Conservation (phyloP, 2,329 filamentous ascomycete genomes). For the Fusarium papillatum region DNA sequence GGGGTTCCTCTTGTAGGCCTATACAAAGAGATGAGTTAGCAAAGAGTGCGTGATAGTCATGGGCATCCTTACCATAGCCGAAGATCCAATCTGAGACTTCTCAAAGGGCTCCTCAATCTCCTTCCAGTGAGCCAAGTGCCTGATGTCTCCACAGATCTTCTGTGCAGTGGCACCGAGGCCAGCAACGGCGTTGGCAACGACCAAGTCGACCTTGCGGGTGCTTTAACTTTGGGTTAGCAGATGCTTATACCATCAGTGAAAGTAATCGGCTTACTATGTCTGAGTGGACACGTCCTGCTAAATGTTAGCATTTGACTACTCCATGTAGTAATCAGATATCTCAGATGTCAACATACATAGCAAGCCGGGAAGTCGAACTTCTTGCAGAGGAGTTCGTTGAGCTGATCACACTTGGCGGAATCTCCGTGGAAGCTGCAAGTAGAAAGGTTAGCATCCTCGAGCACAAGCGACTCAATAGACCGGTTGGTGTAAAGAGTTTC, state of each 20-base stretch:
- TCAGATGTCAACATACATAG: constrained; percentile 48
- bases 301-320: background rate
- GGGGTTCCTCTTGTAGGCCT: constrained; percentile 14
- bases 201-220: constrained; percentile 85
- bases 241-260: background rate
- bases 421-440: constrained; percentile 58
- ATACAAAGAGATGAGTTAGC: background rate
- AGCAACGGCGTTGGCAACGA: constrained; percentile 84
- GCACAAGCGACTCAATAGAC: background rate
- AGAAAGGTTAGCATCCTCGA: background rate
- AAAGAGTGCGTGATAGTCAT: background rate
- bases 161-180: constrained; percentile 82
- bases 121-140: constrained; percentile 82
- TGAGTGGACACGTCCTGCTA: constrained; percentile 70
- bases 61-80: background rate
- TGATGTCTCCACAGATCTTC: constrained; percentile 81
- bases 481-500: background rate
- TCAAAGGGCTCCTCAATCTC: constrained; percentile 88
- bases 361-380: constrained; percentile 66
- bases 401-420: constrained; percentile 61
- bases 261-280: constrained; percentile 48
- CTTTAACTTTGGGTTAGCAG: background rate
- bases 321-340: background rate
- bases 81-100: constrained; percentile 16
- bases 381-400: constrained; percentile 69